Conservation (phyloP, 352 stramenopile species). For the Phytophthora uliginosa region DNA sequence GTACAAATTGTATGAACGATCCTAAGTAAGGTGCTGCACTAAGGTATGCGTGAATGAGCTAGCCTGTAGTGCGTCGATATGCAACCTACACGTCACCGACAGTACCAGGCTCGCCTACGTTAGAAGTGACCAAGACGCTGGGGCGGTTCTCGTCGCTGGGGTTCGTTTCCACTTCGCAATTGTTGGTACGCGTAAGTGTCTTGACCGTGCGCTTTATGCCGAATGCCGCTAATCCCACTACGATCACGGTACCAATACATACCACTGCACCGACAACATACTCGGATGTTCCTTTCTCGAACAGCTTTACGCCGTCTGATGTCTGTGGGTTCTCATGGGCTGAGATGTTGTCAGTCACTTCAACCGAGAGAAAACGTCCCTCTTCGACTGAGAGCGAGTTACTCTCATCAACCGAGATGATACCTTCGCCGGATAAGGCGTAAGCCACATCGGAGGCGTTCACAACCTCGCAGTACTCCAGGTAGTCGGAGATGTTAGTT, state of each 20-base stretch:
- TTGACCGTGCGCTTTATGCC: conserved; percentile 18
- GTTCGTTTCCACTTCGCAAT: conserved; percentile 9
- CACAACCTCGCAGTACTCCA: conserved; percentile 38
- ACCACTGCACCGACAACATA: conserved; percentile 11
- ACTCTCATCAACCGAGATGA: background rate
- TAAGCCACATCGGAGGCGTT: conserved; percentile 26
- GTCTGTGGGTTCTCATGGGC: background rate
- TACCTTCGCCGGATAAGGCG: conserved; percentile 14
- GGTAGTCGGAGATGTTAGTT: conserved; percentile 27
- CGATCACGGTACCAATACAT: conserved; percentile 16
- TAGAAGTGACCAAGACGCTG: conserved; percentile 31
- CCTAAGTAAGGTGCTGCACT: background rate
- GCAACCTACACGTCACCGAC: conserved; percentile 25
- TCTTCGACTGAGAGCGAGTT: background rate
- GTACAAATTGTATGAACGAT: background rate
- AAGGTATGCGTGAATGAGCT: background rate
- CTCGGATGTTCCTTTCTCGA: background rate
- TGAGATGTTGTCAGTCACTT: conserved; percentile 3
- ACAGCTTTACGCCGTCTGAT: background rate
- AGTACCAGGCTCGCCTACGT: conserved; percentile 23
- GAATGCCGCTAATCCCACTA: conserved; percentile 19
- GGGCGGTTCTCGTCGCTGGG: conserved; percentile 14
- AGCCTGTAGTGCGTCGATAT: background rate
- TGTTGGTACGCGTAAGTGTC: conserved; percentile 5
- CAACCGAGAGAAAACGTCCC: conserved; percentile 3